Base-by-base conservation (phyloP, 2,329 filamentous ascomycete genomes). In the Exophiala phaeomuriformis region DNA sequence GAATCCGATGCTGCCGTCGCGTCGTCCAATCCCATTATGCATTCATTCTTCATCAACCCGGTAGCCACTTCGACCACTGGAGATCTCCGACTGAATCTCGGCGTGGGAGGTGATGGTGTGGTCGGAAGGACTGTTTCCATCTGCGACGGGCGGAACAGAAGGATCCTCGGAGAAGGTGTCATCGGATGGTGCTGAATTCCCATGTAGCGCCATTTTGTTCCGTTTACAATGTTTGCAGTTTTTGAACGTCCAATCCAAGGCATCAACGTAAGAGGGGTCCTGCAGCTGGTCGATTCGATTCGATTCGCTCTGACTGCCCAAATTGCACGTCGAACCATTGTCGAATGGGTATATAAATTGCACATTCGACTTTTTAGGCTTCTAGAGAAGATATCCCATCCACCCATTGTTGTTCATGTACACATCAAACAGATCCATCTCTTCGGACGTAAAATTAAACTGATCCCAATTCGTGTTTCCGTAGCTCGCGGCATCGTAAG, bases 381-480 rank as follows among this genome's bases (percentile, higher is more conserved):
- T 33, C 19, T 29, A 55, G 10, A 61, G 46, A 36, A 61, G 41
- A 58, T 61, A 61, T 28, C 59, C 59, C 57, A 60, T 61, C 59
- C 59, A 61, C 28, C 59, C 57, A 19, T 30, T 47, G 32, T 58
- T 59, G 29, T 53, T 53, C 59, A 61, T 61, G 50, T 60, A 58
- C 12, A 53, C 45, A 47, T 61, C 57, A 52, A 61, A 60, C 50
- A 58, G 44, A 37, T 60, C 52, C 53, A 61, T 33, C 40, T 61
- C 59, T 27, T 58, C 53, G 3, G 49, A 47, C 9, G 47, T 56
- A 39, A 60, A 61, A 30, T 57, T 59, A 42, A 61, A 59, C 36
- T 61, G 54, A n/a, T 60, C 57, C 59, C 59, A 61, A 43, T 61
- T 58, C 3, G 55, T 57, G 39, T 57, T 60, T 12, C 55, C 58